These are phyloP conservation scores for Mycena floridula DNA, from an alignment of 768 basidiomycete species.

Conservation along the genomic window DNA sequence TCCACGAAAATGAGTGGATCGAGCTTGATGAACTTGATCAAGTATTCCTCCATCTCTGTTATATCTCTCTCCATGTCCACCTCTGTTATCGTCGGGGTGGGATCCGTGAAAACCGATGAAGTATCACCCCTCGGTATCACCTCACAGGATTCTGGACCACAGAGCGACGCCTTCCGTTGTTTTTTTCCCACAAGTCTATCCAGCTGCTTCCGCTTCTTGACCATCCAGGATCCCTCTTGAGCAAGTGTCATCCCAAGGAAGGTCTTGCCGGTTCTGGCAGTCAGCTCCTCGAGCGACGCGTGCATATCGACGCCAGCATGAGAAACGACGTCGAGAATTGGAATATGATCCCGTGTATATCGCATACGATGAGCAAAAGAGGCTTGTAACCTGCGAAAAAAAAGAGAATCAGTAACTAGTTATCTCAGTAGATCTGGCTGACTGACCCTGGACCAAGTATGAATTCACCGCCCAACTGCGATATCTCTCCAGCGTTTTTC, in stretches of 20 bases:
- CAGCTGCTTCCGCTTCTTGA: not conserved
- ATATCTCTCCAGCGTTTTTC: conserved; percentile 50
- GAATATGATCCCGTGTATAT: conserved; percentile 49
- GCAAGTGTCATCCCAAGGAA: conserved; percentile 10
- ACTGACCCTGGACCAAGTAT: conserved; percentile 57
- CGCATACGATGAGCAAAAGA: conserved; percentile 62
- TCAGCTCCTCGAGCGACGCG: conserved; percentile 4
- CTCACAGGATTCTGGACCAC: too few relatives aligned
- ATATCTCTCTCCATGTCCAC: too few relatives aligned
- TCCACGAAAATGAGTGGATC: too few relatives aligned
- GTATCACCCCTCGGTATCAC: too few relatives aligned
- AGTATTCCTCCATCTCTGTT: too few relatives aligned
- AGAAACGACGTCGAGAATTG: conserved; percentile 46
- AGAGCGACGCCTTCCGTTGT: too few relatives aligned
- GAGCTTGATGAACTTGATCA: too few relatives aligned
- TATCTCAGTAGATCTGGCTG: not conserved
- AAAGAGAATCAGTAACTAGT: conserved; percentile 2
- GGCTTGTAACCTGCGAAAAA: conserved; percentile 34
- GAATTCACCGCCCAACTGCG: conserved; percentile 72
- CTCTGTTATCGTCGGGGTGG: too few relatives aligned
- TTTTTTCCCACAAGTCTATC: not conserved
- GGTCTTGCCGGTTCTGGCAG: conserved; percentile 6
- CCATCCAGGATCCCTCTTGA: conserved; percentile 12
- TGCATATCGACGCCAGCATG: conserved; percentile 38
- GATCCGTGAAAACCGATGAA: too few relatives aligned